Conservation (phyloP, 768 basidiomycete genomes). For the Suillus decipiens region DNA sequence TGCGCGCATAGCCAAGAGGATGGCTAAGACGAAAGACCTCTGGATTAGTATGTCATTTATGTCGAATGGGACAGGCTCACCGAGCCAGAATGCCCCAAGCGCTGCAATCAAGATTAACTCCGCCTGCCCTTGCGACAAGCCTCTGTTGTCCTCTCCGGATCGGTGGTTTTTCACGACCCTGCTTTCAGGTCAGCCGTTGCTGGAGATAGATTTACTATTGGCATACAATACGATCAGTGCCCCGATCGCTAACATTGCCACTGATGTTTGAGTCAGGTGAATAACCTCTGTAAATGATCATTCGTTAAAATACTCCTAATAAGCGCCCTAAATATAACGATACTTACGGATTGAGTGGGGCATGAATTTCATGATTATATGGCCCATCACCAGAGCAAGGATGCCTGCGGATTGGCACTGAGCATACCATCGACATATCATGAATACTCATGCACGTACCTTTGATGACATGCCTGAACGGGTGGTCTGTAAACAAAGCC, state of each 20-base stretch:
- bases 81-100: conserved; percentile 75
- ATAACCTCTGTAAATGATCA: conserved; percentile 48
- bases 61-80: conserved; percentile 39
- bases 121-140: conserved; percentile 71
- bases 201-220: not conserved
- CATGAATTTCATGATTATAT: conserved; percentile 53
- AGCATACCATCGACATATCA: not conserved
- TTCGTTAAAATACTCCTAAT: conserved; percentile 1
- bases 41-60: not conserved
- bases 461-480: conserved; percentile 35
- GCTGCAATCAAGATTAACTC: conserved; percentile 72
- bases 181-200: conserved; percentile 6
- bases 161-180: conserved; percentile 73
- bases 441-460: conserved; percentile 17
- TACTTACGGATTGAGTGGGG: conserved; percentile 35
- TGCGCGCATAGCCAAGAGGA: conserved; percentile 45
- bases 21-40: conserved; percentile 28
- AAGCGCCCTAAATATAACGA: conserved; percentile 11
- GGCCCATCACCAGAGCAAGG: conserved; percentile 48
- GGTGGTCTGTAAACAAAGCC: conserved; percentile 34
- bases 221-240: conserved; percentile 62
- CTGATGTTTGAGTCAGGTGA: conserved; percentile 71
- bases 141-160: conserved; percentile 46
- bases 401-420: conserved; percentile 39
- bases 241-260: conserved; percentile 68